Conservation (phyloP, 2,329 filamentous ascomycete genomes). For the Sporothrix globosa region DNA sequence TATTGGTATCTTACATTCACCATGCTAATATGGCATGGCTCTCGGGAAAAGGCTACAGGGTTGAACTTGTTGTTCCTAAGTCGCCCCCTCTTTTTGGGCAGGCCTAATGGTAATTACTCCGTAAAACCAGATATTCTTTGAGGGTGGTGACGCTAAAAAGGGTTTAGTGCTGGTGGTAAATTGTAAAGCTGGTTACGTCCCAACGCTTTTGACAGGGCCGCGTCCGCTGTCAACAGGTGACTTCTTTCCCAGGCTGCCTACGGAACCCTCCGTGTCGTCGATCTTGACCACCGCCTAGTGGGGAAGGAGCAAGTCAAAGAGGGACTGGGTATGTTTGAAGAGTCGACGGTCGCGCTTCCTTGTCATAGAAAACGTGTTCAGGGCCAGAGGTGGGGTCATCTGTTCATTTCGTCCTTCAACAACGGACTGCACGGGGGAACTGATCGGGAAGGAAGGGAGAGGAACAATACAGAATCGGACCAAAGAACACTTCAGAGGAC, state of each 20-base stretch:
- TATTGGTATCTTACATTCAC: slow-evolving; percentile 21
- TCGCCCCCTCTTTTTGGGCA: slow-evolving; percentile 24
- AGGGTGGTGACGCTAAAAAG: slow-evolving; percentile 10
- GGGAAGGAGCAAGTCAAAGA: slow-evolving; percentile 10
- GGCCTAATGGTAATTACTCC: slow-evolving; percentile 14
- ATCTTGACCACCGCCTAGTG: background rate
- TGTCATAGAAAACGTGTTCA: background rate
- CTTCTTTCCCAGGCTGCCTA: background rate
- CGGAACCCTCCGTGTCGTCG: too few species aligned
- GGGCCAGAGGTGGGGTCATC: background rate
- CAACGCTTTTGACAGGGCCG: slow-evolving; percentile 29
- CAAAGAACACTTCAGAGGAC: background rate
- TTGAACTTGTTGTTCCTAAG: background rate
- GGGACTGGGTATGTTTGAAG: background rate
- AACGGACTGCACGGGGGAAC: background rate
- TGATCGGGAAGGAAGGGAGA: background rate
- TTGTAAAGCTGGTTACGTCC: slow-evolving; percentile 28
- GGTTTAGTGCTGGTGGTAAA: slow-evolving; percentile 26
- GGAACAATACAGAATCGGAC: slow-evolving; percentile 18
- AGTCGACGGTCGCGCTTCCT: background rate
- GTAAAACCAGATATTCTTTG: too few species aligned
- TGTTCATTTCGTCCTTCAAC: slow-evolving; percentile 2
- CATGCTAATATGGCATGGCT: slow-evolving; percentile 25
- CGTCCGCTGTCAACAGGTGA: slow-evolving; percentile 27
- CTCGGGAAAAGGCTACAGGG: slow-evolving; percentile 14